These are phyloP conservation scores for Colletotrichum orchidophilum DNA, from an alignment of 2,329 filamentous ascomycete genomes.

Conservation along the genomic window DNA sequence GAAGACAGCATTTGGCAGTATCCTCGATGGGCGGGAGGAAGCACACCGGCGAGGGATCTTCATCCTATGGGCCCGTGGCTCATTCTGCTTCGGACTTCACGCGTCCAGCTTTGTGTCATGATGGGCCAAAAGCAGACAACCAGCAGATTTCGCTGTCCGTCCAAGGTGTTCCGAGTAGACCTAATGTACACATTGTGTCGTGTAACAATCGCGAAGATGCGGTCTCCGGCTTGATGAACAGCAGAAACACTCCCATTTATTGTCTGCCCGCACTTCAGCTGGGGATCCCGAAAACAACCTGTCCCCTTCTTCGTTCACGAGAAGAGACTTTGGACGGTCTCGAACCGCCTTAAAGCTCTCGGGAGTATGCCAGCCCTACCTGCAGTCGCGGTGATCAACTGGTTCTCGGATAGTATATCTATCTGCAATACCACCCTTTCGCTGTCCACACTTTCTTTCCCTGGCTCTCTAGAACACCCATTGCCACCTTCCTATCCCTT, in stretches of 20 bases:
- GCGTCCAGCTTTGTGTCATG: not conserved
- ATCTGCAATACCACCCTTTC: not conserved
- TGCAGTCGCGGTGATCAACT: not conserved
- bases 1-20: not conserved
- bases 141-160: not conserved
- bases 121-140: not conserved
- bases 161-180: not conserved
- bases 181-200: not conserved
- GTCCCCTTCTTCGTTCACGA: not conserved
- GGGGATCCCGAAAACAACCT: not conserved
- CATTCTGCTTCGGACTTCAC: not conserved
- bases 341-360: not conserved
- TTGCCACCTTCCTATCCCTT: no score
- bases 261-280: not conserved
- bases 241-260: not conserved
- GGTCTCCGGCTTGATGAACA: not conserved
- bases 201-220: not conserved
- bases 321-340: not conserved
- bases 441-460: not conserved
- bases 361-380: not conserved
- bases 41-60: not conserved
- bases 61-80: not conserved
- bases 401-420: not conserved
- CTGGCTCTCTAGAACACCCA: not conserved
- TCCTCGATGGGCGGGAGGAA: not conserved